Conservation (phyloP, 345 rosid species). For the Mangifera indica region DNA sequence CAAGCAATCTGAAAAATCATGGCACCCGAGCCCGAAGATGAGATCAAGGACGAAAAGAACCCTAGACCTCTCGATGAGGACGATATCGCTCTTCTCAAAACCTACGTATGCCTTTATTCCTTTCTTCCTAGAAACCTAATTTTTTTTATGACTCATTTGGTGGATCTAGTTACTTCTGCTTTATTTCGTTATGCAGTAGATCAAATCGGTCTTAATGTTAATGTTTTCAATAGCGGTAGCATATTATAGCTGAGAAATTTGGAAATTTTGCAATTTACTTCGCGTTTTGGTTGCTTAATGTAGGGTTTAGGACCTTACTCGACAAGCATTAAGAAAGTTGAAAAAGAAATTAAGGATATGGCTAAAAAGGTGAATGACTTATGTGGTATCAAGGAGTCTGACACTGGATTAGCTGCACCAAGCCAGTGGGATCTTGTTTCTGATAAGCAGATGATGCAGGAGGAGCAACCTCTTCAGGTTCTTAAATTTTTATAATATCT, state of each 20-base stretch:
- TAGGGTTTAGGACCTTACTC: constrained; percentile 98
- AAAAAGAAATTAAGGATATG: constrained; percentile 88
- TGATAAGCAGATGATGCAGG: constrained; percentile 99
- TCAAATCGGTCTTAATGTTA: not conserved
- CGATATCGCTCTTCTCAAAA: constrained; percentile 92
- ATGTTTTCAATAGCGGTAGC: too few species aligned
- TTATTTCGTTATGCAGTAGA: not conserved
- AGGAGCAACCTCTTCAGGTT: constrained; percentile 94
- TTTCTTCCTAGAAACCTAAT: constrained; percentile 5
- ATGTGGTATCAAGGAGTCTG: constrained; percentile 96
- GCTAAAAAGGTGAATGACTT: constrained; percentile 89
- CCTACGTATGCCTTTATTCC: constrained; percentile 47
- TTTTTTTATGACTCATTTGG: not conserved
- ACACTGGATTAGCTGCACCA: constrained; percentile 94
- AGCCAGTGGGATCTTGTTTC: constrained; percentile 99
- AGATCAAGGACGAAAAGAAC: constrained; percentile 83
- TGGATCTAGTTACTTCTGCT: not conserved
- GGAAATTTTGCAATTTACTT: too few species aligned
- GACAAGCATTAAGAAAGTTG: constrained; percentile 73
- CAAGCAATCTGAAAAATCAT: constrained; percentile 19
- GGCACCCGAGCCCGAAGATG: constrained; percentile 51
- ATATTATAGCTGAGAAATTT: not conserved
- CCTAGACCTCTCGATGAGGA: constrained; percentile 88
- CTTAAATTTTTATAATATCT: not conserved
- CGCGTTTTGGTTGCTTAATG: not conserved